phyloP scores from a whole-genome alignment of 1,284 basidiomycete genomes.

The Cryptococcus jaspeensis region DNA sequence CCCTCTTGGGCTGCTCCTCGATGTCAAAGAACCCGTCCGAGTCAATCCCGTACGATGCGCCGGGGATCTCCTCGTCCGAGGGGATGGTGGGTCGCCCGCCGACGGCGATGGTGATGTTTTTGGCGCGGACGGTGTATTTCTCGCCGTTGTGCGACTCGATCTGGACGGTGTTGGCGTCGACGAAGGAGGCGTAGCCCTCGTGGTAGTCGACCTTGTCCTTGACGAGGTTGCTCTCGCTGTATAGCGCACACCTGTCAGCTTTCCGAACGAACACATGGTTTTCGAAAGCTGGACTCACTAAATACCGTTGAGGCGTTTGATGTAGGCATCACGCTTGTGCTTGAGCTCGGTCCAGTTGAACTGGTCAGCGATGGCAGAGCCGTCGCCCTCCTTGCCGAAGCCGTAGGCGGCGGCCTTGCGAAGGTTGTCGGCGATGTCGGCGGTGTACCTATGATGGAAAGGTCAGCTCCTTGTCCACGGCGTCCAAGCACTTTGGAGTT shows the following conservation, averaged over 20 bases:
- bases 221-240: slow-evolving; percentile 70
- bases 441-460: slow-evolving; percentile 63
- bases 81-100: slow-evolving; percentile 84
- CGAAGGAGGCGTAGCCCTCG: slow-evolving; percentile 72
- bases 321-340: slow-evolving; percentile 92
- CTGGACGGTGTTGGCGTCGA: slow-evolving; percentile 65
- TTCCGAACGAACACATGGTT: background rate
- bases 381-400: slow-evolving; percentile 58
- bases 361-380: slow-evolving; percentile 56
- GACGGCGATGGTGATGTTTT: slow-evolving; percentile 78
- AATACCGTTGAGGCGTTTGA: slow-evolving; percentile 84
- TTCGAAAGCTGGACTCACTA: slow-evolving; percentile 56
- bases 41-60: slow-evolving; percentile 82
- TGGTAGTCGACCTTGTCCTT: slow-evolving; percentile 90
- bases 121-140: slow-evolving; percentile 67
- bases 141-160: slow-evolving; percentile 63
- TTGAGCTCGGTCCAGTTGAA: slow-evolving; percentile 93
- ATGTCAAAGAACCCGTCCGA: slow-evolving; percentile 98
- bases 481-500: too few species aligned
- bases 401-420: slow-evolving; percentile 73
- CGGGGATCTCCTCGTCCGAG: slow-evolving; percentile 76
- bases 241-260: background rate
- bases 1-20: slow-evolving; percentile 83
- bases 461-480: background rate
- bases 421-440: slow-evolving; percentile 84